Conservation (phyloP, 176 grass and related monocot species). For the Bolboschoenus planiculmis region DNA sequence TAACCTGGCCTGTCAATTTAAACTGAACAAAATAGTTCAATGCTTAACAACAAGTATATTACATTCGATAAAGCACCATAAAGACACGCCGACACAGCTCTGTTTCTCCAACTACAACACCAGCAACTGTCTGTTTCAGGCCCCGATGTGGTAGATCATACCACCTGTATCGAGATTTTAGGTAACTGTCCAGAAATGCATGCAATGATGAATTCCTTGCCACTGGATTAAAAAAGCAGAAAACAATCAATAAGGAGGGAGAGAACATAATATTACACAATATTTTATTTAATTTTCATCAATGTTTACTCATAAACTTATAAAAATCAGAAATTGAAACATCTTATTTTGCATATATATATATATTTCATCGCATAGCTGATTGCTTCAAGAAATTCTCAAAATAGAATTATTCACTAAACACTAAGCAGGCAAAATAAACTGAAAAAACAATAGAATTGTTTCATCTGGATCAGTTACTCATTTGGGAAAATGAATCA, state of each 20-base stretch:
- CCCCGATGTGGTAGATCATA: slow-evolving; percentile 80
- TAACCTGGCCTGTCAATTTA: background rate
- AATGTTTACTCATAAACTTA: background rate
- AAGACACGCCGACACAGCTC: slow-evolving; percentile 87
- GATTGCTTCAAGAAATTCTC: background rate
- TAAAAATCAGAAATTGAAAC: background rate
- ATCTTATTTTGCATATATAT: background rate
- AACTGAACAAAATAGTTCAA: slow-evolving; percentile 8
- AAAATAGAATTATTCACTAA: background rate
- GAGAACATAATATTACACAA: background rate
- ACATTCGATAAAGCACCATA: slow-evolving; percentile 96
- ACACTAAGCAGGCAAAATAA: background rate
- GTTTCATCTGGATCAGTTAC: background rate
- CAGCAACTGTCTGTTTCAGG: slow-evolving; percentile 49
- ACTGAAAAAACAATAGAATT: background rate
- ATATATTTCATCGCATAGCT: background rate
- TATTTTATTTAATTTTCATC: background rate
- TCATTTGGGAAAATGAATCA: background rate
- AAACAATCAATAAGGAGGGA: background rate
- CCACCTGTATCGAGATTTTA: slow-evolving; percentile 89
- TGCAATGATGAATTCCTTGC: slow-evolving; percentile 68
- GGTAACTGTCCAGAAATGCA: slow-evolving; percentile 85
- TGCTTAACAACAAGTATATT: slow-evolving; percentile 19
- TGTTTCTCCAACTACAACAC: slow-evolving; percentile 78
- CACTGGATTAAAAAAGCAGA: slow-evolving; percentile 34